Conservation (phyloP, 2,329 filamentous ascomycete species). For the Fusarium graminum region DNA sequence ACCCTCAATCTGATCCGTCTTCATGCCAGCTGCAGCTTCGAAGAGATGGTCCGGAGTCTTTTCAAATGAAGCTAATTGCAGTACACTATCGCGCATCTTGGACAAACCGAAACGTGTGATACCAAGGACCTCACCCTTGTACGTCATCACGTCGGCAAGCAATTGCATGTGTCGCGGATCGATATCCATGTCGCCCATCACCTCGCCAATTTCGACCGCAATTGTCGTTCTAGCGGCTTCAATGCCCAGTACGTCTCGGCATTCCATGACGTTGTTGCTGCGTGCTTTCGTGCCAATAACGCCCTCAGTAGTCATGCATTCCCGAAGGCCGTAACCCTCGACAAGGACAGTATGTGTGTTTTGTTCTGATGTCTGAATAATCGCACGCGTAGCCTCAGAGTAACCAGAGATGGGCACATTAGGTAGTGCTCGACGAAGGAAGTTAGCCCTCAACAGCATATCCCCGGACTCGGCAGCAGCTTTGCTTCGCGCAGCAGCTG, state of each 20-base stretch:
- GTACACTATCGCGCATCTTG: constrained; percentile 94
- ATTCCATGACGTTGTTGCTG: constrained; percentile 93
- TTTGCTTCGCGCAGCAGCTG: constrained; percentile 59
- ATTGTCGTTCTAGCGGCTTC: constrained; percentile 94
- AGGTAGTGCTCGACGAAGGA: constrained; percentile 85
- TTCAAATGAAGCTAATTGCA: constrained; percentile 96
- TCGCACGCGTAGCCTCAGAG: constrained; percentile 84
- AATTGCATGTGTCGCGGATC: constrained; percentile 98
- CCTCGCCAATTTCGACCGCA: constrained; percentile 84
- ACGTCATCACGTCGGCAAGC: constrained; percentile 98
- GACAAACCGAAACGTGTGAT: constrained; percentile 96
- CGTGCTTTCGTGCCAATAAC: constrained; percentile 81
- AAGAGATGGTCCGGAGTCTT: constrained; percentile 99
- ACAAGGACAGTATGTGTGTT: constrained; percentile 82
- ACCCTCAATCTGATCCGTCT: constrained; percentile 91
- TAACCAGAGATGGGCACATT: constrained; percentile 91
- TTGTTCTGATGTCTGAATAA: constrained; percentile 84
- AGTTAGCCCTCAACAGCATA: constrained; percentile 82
- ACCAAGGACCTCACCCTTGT: constrained; percentile 95
- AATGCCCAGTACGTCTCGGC: constrained; percentile 87
- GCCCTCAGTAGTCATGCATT: constrained; percentile 94
- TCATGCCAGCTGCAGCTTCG: constrained; percentile 91
- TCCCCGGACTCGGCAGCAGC: constrained; percentile 59
- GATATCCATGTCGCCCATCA: constrained; percentile 96
- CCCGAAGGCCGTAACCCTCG: constrained; percentile 90